Conservation (phyloP, 202 grass and related monocot genomes). For the Cymbopogon flexuosus region DNA sequence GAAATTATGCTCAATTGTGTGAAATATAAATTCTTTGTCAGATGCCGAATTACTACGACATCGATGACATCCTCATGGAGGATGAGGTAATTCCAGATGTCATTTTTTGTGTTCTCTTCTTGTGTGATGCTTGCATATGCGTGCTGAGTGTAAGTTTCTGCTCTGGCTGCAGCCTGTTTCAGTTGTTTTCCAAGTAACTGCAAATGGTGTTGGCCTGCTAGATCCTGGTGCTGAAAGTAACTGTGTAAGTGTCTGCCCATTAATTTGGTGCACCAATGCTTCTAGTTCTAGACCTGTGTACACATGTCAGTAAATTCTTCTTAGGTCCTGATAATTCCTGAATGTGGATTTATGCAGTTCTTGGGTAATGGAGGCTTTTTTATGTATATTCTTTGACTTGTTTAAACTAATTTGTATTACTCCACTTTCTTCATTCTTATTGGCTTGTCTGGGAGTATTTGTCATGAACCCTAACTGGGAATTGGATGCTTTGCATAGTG, state of each 20-base stretch:
- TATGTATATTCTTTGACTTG: not conserved
- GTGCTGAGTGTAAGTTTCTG: slow-evolving; percentile 5
- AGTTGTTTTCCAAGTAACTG: slow-evolving; percentile 60
- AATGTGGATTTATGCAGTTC: not conserved
- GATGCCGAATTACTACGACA: slow-evolving; percentile 56
- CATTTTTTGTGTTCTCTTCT: not conserved
- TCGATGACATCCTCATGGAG: slow-evolving; percentile 67
- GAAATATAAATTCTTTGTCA: not conserved
- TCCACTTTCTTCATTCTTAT: not conserved
- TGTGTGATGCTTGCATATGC: not conserved
- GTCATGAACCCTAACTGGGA: not conserved
- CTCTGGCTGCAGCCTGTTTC: slow-evolving; percentile 44
- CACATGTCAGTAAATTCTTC: not conserved
- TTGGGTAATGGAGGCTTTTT: not conserved
- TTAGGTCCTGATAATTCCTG: not conserved
- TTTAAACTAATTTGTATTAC: not conserved
- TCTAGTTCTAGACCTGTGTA: not conserved
- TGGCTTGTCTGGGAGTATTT: not conserved
- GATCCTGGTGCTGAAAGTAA: slow-evolving; percentile 71
- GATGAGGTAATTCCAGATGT: slow-evolving; percentile 41
- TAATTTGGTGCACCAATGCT: not conserved
- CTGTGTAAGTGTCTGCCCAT: slow-evolving; percentile 34
- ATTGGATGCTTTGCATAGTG: not conserved
- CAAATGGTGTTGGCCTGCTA: slow-evolving; percentile 56
- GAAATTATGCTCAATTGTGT: too few species aligned